Base-by-base conservation (phyloP, 2,329 filamentous ascomycete species). In the Periglandula ipomoeae region DNA sequence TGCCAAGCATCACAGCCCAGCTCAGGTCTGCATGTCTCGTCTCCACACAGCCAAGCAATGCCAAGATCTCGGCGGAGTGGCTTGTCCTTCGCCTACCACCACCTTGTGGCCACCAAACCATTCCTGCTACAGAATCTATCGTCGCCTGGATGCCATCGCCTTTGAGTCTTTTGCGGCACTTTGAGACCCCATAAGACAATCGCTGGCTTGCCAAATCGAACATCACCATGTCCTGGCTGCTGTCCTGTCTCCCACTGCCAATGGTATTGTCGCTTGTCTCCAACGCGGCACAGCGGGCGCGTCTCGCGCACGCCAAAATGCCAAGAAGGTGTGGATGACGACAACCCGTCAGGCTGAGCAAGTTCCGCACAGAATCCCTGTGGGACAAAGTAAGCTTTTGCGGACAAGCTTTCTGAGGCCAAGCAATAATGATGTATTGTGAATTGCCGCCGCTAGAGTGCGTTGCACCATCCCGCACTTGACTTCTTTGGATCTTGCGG, bases 1-100 rank as follows among this genome's bases (percentile, higher is more conserved):
- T 44, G 48, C 41, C 48, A 46, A 38, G 48, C 47, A 4, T 23
- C 23, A 46, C 23, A 39, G 34, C 44, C 34, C 20, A 5, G 34
- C 19, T 8, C 17, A 40, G 17, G 7, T n/a, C 24, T 24, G 26
- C 26, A 27, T 27, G 26, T 27, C 26, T 5, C 26, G 26, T 27
- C 26, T 13, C 20, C 19, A 37, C 43, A 30, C 15, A 5, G 27
- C 11, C 27, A 24, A 32, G 20, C 30, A 23, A n/a, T 38, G 44
- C 44, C 44, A 46, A 46, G 44, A 38, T 27, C 6, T 38, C 32
- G 17, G 27, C 26, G 15, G 30, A 8, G 19, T 30, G 30, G 24
- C 9, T 5, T 23, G 43, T 10, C 20, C 11, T 35, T 35, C 15
- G 24, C 11, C 35, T 38, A 5, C 27, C 27, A 30, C 27, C 9